Base-by-base conservation (phyloP, 2,329 filamentous ascomycete genomes). In the Penicillium rolfsii region DNA sequence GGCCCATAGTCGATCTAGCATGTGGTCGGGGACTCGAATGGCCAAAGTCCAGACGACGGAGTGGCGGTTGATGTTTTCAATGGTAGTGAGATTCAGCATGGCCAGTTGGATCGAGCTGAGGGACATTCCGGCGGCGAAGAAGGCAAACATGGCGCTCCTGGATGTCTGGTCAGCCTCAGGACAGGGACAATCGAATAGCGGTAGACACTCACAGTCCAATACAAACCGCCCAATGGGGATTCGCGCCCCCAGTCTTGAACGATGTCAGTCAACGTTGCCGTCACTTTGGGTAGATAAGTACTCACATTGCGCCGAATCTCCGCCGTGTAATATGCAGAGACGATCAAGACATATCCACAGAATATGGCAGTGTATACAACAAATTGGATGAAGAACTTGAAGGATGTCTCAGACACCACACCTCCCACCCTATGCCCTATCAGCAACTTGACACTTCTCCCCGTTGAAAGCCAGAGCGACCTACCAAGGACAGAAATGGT, bases 341-440 rank as follows among this genome's bases (percentile, higher is more conserved):
- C 82, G 24, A 87, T 84, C 53, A 96, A 77, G 9, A 85, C 77
- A 60, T 91, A 84, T 2, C 81, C 75, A 66, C 89, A 92, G 68
- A 89, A 91, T 4, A 91, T 69, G 4, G 86, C 79, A 1, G 87
- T 87, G 74, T 95, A 97, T 46, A 86, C 83, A 16, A 88, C 87
- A 71, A 97, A 97, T 67, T 97, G 95, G 11, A 93, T 81, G 72
- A 99, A 98, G 77, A 91, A 97, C 70, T 97, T 97, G 80, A 94
- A 93, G 2, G 89, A 82, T 1, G 87, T 93, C 74, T 97, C 93
- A 0, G 88, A 90, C 9, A 99, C 88, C 66, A 97, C 91, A 24
- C 94, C 95, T 4, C 94, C 94, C n/a, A 96, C 93, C 90, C 90
- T 84, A 53, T 14, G 53, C 30, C 30, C 28, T 35, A 56, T 67